Conservation (phyloP, 495 filamentous ascomycete genomes). For the Pseudevernia furfuracea region DNA sequence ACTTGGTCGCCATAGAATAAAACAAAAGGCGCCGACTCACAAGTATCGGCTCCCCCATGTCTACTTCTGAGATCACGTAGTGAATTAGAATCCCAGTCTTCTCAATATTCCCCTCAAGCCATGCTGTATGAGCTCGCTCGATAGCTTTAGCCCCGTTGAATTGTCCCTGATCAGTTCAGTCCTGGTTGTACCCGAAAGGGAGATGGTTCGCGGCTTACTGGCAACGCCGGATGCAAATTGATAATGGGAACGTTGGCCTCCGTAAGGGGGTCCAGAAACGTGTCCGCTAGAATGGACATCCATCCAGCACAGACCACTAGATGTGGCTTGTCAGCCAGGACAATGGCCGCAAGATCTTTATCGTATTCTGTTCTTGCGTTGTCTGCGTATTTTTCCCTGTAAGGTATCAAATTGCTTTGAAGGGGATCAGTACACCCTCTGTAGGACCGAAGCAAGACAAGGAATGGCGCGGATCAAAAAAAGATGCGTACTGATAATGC, state of each 20-base stretch:
- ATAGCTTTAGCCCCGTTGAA: slow-evolving; percentile 78
- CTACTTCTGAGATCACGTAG: slow-evolving; percentile 77
- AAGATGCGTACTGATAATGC: not conserved
- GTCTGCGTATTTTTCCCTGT: not conserved
- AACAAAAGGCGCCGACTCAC: slow-evolving; percentile 18
- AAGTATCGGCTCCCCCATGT: slow-evolving; percentile 69
- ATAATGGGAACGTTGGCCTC: slow-evolving; percentile 58
- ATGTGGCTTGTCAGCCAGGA: not conserved
- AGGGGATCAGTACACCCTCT: not conserved
- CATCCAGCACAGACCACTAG: not conserved
- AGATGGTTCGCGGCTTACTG: slow-evolving; percentile 28
- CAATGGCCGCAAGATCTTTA: not conserved
- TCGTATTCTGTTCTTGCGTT: not conserved
- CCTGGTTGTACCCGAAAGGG: not conserved
- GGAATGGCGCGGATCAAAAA: no score
- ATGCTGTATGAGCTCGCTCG: slow-evolving; percentile 68
- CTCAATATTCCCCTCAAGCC: slow-evolving; percentile 60
- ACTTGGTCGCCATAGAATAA: not conserved
- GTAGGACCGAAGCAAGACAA: no score
- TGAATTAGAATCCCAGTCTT: slow-evolving; percentile 92
- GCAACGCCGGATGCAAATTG: slow-evolving; percentile 80
- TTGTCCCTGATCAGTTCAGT: slow-evolving; percentile 30
- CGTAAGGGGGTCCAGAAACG: slow-evolving; percentile 60
- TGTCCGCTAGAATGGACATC: slow-evolving; percentile 45
- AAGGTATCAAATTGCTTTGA: not conserved